These are phyloP conservation scores for Cladosporium sp. DNA, from an alignment of 2,329 filamentous ascomycete genomes.

Conservation along the genomic window DNA sequence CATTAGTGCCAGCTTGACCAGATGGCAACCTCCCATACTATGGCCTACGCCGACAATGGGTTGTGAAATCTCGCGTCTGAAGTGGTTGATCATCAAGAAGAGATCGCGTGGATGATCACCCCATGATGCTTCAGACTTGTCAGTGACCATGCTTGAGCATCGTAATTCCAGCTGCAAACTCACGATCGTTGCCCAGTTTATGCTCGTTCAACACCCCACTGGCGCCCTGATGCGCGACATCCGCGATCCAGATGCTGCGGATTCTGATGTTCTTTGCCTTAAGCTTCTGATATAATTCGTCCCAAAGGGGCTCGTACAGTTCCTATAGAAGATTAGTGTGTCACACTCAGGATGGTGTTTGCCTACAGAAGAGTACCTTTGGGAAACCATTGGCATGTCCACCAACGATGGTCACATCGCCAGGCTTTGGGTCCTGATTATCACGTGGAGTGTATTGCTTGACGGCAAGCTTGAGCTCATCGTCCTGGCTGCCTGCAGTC, in stretches of 20 bases:
- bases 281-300: constrained; percentile 67
- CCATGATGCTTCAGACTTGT: constrained; percentile 66
- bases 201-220: constrained; percentile 76
- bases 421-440: constrained; percentile 66
- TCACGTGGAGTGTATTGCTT: constrained; percentile 85
- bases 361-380: constrained; percentile 58
- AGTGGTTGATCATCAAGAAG: constrained; percentile 79
- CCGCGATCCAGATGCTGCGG: constrained; percentile 83
- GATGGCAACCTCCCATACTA: constrained; percentile 78
- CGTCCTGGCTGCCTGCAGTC: constrained; percentile 71
- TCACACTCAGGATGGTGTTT: not conserved
- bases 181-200: constrained; percentile 80
- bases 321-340: constrained; percentile 57
- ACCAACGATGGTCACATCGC: constrained; percentile 81
- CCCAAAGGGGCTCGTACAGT: constrained; percentile 89
- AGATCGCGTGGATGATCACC: constrained; percentile 82
- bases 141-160: not conserved
- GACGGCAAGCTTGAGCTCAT: constrained; percentile 69
- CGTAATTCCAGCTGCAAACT: constrained; percentile 35
- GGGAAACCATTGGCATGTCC: constrained; percentile 91
- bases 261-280: constrained; percentile 66
- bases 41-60: constrained; percentile 85
- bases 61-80: constrained; percentile 75
- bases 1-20: constrained; percentile 70
- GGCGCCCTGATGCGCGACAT: constrained; percentile 80